Base-by-base conservation (phyloP, 805 yeast species). In the Ogataea siamensis region DNA sequence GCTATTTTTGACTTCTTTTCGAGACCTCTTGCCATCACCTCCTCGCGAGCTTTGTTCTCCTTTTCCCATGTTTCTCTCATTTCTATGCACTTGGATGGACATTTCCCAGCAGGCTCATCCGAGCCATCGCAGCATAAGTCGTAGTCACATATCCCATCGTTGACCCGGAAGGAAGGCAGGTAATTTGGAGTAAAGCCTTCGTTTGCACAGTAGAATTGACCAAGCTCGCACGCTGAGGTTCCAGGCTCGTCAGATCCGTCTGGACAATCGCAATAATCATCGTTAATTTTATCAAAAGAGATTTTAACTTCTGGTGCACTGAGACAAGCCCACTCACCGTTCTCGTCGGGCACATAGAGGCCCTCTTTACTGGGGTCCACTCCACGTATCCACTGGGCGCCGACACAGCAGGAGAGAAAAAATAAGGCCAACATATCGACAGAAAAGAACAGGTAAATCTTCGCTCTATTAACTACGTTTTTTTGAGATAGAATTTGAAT, bases 191-290 rank as follows among this genome's bases (percentile, higher is more conserved):
- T 53, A 48, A 76, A 83, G 3, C 96, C 95, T 34, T 71, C 66
- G 54, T 93, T 93, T 7, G 61, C 74, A 63, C 99, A 91, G 59
- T 77, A 88, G 54, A 87, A 89, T 32, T 50, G 34, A 10, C 65
- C 54, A 37, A 62, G 43, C 12, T 60, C 53, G 60, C 98, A 91
- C 0, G 96, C 96, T 26, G 82, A 67, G 1, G 98, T 91, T 0
- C 97, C 97, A 0, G 97, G 96, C 60, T 93, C 98, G 64, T 93
- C 99, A 4, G 89, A 79, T 0, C 98, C 98, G 63, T 93, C 99
- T 0, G 97, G 97, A 65, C 98, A 91, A 55, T 93, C 98, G 63
- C 98, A 91, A 55, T 73, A 82, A 51, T 88, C 83, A 60, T 93
- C 97, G 58, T 91, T 91, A 50, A 91, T 72, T 53, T 80, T 84